phyloP scores from a whole-genome alignment of 352 stramenopile genomes.

The Pythium aristosporum region DNA sequence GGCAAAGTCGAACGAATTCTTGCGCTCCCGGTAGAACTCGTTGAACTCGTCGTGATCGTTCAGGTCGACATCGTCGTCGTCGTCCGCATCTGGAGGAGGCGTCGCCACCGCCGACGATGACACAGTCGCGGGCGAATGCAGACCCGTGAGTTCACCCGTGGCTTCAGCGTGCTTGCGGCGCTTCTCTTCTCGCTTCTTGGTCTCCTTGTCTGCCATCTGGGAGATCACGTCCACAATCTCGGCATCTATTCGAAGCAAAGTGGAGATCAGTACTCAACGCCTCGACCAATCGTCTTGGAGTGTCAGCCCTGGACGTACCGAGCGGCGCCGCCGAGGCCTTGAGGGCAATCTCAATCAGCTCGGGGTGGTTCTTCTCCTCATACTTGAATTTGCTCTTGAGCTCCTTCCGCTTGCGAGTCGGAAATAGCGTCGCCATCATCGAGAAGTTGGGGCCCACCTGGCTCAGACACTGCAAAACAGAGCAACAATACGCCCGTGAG shows the following conservation, averaged over 20 bases:
- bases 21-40: slow-evolving; percentile 50
- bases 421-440: slow-evolving; percentile 86
- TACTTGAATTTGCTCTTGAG: slow-evolving; percentile 89
- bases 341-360: slow-evolving; percentile 79
- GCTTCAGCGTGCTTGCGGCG: slow-evolving; percentile 27
- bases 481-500: background rate
- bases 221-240: slow-evolving; percentile 81
- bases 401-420: slow-evolving; percentile 76
- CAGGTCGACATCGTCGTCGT: slow-evolving; percentile 6
- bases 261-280: background rate
- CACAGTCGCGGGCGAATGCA: slow-evolving; percentile 27
- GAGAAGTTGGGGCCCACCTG: slow-evolving; percentile 85
- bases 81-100: slow-evolving; percentile 17
- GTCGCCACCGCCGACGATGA: slow-evolving; percentile 26
- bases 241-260: slow-evolving; percentile 35
- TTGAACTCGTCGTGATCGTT: slow-evolving; percentile 33
- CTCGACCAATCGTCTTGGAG: background rate
- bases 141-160: slow-evolving; percentile 8
- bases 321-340: slow-evolving; percentile 66
- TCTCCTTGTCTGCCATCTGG: slow-evolving; percentile 77
- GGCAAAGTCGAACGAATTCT: slow-evolving; percentile 70
- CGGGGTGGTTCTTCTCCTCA: slow-evolving; percentile 76
- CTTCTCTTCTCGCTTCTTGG: slow-evolving; percentile 53
- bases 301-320: slow-evolving; percentile 19
- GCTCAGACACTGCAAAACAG: slow-evolving; percentile 52